These are phyloP conservation scores for Hortiboletus rubellus DNA, from an alignment of 1,284 basidiomycete species.

Conservation along the genomic window DNA sequence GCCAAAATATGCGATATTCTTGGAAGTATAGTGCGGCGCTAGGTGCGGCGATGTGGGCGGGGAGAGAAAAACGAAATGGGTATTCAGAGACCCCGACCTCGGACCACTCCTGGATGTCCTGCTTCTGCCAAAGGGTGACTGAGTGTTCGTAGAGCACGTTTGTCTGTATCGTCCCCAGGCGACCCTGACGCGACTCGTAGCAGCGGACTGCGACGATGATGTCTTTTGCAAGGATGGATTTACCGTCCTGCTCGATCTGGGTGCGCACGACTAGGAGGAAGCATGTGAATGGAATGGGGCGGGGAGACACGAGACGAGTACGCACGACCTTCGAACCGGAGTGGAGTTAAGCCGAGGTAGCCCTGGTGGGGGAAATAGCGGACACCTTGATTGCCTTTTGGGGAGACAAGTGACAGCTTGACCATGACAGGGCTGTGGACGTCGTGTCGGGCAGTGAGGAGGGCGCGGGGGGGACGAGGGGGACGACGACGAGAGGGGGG, in stretches of 20 bases:
- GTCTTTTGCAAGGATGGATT: constrained; percentile 59
- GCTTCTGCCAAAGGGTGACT: constrained; percentile 66
- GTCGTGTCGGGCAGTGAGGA: constrained; percentile 34
- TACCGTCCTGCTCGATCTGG: constrained; percentile 67
- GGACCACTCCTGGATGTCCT: constrained; percentile 53
- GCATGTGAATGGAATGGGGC: constrained; percentile 6
- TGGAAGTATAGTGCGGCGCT: constrained; percentile 68
- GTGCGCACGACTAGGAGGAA: constrained; percentile 58
- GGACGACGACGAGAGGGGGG: constrained; percentile 31
- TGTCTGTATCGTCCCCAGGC: constrained; percentile 54
- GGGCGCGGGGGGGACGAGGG: constrained; percentile 26
- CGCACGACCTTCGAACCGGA: constrained; percentile 74
- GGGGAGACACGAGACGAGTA: constrained; percentile 20
- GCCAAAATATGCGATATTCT: constrained; percentile 78
- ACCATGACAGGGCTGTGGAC: constrained; percentile 47
- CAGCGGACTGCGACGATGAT: constrained; percentile 71
- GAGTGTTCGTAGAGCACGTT: constrained; percentile 67
- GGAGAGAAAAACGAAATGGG: constrained; percentile 70
- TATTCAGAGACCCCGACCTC: constrained; percentile 63
- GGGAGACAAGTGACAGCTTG: constrained; percentile 58
- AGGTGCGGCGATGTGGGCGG: constrained; percentile 60
- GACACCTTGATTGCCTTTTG: constrained; percentile 64
- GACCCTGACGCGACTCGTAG: constrained; percentile 70
- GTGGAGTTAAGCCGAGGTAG: constrained; percentile 76
- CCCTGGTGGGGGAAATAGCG: constrained; percentile 75